Conservation (phyloP, 495 filamentous ascomycete species). For the Penicillium daleae region DNA sequence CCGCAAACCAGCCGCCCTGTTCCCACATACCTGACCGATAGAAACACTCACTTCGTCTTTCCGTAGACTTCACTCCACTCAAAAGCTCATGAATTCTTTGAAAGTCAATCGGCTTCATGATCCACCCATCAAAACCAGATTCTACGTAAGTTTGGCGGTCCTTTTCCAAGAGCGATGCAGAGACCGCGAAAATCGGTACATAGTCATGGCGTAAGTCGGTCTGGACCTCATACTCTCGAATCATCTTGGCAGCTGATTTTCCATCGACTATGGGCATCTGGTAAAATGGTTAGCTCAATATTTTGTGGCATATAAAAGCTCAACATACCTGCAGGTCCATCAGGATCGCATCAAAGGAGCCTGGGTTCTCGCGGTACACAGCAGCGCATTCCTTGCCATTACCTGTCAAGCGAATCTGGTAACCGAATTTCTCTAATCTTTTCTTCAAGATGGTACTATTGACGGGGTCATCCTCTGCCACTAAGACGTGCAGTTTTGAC, state of each 20-base stretch:
- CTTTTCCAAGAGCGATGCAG: conserved; percentile 75
- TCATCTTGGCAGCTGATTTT: conserved; percentile 75
- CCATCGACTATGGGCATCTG: conserved; percentile 97
- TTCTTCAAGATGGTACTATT: conserved; percentile 85
- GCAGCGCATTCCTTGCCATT: conserved; percentile 85
- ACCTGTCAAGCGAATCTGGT: conserved; percentile 68
- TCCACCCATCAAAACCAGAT: conserved; percentile 86
- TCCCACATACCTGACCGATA: conserved; percentile 74
- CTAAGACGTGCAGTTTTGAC: conserved; percentile 61
- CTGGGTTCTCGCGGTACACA: conserved; percentile 60
- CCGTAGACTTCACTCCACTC: conserved; percentile 56
- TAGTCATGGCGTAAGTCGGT: conserved; percentile 43
- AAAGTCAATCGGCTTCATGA: conserved; percentile 81
- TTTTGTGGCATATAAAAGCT: neutral
- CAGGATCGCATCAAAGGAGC: conserved; percentile 75
- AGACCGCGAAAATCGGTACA: conserved; percentile 84
- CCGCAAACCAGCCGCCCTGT: conserved; percentile 69
- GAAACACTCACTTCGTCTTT: conserved; percentile 47
- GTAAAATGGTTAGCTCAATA: too few species aligned
- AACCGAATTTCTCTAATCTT: conserved; percentile 75
- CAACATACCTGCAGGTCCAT: conserved; percentile 88
- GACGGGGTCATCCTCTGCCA: conserved; percentile 89
- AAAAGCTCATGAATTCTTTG: conserved; percentile 65
- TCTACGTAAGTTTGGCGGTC: conserved; percentile 68
- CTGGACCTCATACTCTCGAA: conserved; percentile 69